Evolutionary conservation across 2,329 filamentous ascomycete genomes (phyloP).

Genomic region (Cadophora sp.): DNA sequence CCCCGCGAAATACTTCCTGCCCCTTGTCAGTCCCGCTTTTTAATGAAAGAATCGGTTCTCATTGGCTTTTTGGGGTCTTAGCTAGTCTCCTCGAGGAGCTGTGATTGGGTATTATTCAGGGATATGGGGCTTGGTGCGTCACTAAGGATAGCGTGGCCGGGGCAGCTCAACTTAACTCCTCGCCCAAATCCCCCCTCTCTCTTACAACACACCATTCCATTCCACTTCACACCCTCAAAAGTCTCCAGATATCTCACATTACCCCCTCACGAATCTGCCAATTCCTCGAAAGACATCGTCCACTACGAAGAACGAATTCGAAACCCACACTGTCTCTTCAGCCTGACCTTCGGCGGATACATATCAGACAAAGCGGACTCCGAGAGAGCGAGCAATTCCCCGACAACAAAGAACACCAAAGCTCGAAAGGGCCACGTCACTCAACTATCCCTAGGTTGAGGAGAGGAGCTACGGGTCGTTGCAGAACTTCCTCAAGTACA

Average conservation of each 20-base stretch:
- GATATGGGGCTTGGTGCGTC: neutral
- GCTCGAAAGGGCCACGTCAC: conserved; percentile 15
- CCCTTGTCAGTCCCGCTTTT: neutral
- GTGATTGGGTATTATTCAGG: neutral
- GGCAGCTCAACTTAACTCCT: conserved; percentile 8
- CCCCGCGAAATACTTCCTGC: neutral
- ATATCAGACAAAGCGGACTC: conserved; percentile 23
- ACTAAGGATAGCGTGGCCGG: neutral
- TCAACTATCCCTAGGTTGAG: conserved; percentile 32
- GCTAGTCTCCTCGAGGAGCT: neutral
- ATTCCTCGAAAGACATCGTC: neutral
- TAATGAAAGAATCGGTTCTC: neutral
- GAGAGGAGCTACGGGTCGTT: conserved; percentile 35
- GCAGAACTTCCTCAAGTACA: conserved; percentile 32
- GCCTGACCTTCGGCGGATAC: conserved; percentile 12
- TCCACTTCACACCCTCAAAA: conserved; percentile 9
- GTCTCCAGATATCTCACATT: conserved; percentile 2
- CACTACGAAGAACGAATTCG: neutral
- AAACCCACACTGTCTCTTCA: neutral
- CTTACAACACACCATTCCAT: conserved; percentile 3
- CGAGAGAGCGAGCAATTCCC: conserved; percentile 26
- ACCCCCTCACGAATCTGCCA: neutral
- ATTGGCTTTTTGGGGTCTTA: neutral
- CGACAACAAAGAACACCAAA: conserved; percentile 26
- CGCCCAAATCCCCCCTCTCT: neutral